phyloP scores from a whole-genome alignment of 257 asterid species.

The Coffea canephora region DNA sequence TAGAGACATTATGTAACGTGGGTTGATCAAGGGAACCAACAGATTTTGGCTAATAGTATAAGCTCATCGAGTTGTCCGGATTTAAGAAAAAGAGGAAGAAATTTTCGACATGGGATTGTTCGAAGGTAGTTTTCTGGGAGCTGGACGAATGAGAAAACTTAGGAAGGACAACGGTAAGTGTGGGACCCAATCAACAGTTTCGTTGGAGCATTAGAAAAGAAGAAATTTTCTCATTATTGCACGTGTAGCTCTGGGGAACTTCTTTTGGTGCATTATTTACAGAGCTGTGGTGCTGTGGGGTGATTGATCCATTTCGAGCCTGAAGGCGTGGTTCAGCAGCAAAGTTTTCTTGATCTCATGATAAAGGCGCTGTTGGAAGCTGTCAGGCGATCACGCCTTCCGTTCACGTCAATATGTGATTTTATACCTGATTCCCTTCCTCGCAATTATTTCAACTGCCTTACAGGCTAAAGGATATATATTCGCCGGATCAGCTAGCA shows the following conservation, averaged over 20 bases:
- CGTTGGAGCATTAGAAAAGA: not conserved
- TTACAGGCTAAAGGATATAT: too few relatives aligned
- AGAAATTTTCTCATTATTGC: not conserved
- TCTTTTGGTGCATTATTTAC: too few relatives aligned
- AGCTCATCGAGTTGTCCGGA: conserved; percentile 23
- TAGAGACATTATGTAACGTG: not conserved
- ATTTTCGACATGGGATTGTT: conserved; percentile 10
- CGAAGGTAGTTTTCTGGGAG: not conserved
- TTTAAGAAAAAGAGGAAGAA: not conserved
- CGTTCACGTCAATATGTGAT: too few relatives aligned
- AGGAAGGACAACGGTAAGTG: conserved; percentile 28
- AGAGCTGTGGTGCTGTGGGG: not conserved
- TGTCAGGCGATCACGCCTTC: not conserved
- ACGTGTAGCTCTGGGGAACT: not conserved
- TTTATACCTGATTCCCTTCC: too few relatives aligned
- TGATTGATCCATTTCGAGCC: too few relatives aligned
- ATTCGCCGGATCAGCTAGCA: too few relatives aligned
- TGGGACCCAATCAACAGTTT: conserved; percentile 30
- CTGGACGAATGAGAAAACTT: conserved; percentile 19
- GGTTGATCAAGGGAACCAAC: not conserved
- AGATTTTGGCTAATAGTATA: not conserved
- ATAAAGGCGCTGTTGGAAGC: not conserved
- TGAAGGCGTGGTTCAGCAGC: not conserved
- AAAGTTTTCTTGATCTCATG: too few relatives aligned
- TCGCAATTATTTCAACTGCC: too few relatives aligned